Evolutionary conservation across 148 eudicot species (phyloP).

Genomic region (Simmondsia chinensis): DNA sequence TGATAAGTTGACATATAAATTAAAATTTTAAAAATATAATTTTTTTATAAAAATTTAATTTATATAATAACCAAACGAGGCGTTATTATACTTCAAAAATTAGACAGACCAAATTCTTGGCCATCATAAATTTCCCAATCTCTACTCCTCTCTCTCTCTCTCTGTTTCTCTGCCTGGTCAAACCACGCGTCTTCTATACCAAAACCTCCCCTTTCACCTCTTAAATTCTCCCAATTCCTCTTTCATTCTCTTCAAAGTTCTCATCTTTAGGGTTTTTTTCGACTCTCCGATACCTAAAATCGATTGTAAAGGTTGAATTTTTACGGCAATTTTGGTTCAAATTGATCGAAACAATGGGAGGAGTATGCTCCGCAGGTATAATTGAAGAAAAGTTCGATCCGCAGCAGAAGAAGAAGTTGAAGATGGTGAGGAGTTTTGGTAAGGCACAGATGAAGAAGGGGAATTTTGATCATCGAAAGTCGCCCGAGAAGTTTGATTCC

Average conservation of each 20-base stretch:
- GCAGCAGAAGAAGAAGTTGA: conserved; percentile 32
- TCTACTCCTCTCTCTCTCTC: background rate
- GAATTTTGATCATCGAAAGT: conserved; percentile 9
- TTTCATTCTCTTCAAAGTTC: background rate
- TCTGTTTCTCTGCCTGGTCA: conserved; percentile 3
- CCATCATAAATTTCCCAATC: too few species aligned
- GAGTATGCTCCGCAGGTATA: conserved; percentile 17
- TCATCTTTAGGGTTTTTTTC: background rate
- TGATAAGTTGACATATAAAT: too few species aligned
- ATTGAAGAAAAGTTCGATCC: conserved; percentile 13
- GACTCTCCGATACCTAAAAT: too few species aligned
- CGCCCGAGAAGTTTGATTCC: conserved; percentile 35
- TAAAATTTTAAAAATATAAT: too few species aligned
- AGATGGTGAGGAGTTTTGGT: conserved; percentile 32
- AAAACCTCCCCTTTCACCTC: background rate
- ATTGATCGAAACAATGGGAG: conserved; percentile 22
- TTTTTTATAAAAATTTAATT: too few species aligned
- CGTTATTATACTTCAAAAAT: too few species aligned
- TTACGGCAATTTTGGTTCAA: too few species aligned
- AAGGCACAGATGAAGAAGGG: conserved; percentile 20
- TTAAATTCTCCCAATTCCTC: background rate
- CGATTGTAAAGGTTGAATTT: too few species aligned
- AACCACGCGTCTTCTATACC: conserved; percentile 12
- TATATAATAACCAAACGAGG: too few species aligned
- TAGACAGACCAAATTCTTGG: too few species aligned